These are phyloP conservation scores for Pythium apleroticum DNA, from an alignment of 352 stramenopile species.

Conservation along the genomic window DNA sequence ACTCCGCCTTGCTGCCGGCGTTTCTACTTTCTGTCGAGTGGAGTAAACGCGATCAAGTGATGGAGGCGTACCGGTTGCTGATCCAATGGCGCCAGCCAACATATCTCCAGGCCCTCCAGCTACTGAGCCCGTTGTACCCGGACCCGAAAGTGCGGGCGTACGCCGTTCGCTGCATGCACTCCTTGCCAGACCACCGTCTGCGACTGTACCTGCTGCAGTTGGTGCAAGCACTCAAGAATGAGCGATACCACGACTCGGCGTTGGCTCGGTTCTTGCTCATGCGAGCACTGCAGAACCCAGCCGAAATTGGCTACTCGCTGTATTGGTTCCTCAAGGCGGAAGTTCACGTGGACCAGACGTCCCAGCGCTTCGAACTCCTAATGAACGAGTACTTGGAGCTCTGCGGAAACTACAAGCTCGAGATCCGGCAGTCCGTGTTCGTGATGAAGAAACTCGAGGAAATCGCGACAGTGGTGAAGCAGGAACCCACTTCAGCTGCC, in stretches of 20 bases:
- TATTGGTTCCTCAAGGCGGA: constrained; percentile 86
- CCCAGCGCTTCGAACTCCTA: constrained; percentile 67
- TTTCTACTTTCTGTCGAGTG: constrained; percentile 88
- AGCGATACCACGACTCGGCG: constrained; percentile 81
- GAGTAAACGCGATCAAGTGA: constrained; percentile 69
- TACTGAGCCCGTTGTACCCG: constrained; percentile 81
- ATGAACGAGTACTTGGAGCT: constrained; percentile 83
- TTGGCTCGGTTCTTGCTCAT: constrained; percentile 78
- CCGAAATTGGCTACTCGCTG: constrained; percentile 79
- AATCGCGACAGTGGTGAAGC: constrained; percentile 69
- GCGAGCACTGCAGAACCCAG: constrained; percentile 66
- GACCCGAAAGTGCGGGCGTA: constrained; percentile 93
- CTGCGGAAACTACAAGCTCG: constrained; percentile 86
- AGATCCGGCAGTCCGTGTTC: constrained; percentile 90
- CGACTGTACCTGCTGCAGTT: constrained; percentile 86
- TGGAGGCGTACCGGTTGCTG: constrained; percentile 79
- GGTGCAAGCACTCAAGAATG: constrained; percentile 84
- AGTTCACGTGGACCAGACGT: constrained; percentile 54
- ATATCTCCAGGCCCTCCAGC: constrained; percentile 84
- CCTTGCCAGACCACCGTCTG: constrained; percentile 83
- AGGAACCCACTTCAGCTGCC: constrained; percentile 35
- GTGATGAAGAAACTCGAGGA: constrained; percentile 90
- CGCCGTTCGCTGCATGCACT: constrained; percentile 89
- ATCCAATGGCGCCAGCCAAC: constrained; percentile 77
- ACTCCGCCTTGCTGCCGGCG: constrained; percentile 78